phyloP scores from a whole-genome alignment of 2,329 filamentous ascomycete genomes.

The Nothophoma quercina region DNA sequence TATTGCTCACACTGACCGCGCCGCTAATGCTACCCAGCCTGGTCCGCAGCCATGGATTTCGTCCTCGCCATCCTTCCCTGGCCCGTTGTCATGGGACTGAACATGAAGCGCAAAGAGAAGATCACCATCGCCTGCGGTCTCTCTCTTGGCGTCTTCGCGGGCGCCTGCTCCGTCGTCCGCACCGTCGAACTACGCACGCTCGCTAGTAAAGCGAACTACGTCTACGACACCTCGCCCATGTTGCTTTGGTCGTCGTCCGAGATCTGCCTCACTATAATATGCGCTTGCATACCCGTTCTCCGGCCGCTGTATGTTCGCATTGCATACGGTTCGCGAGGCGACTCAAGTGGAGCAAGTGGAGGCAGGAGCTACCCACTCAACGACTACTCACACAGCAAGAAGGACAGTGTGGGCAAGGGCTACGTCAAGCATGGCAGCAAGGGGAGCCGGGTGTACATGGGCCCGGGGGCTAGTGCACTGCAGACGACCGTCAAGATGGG shows the following conservation, averaged over 20 bases:
- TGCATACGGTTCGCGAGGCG: conserved; percentile 29
- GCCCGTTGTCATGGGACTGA: conserved; percentile 42
- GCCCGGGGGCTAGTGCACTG: conserved; percentile 24
- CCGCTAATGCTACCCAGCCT: conserved; percentile 27
- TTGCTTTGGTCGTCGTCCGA: conserved; percentile 47
- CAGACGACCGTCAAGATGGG: conserved; percentile 32
- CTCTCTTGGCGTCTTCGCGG: conserved; percentile 42
- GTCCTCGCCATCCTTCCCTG: conserved; percentile 46
- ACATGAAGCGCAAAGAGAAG: conserved; percentile 47
- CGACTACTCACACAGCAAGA: conserved; percentile 26
- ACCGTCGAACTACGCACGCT: conserved; percentile 40
- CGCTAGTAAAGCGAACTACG: conserved; percentile 39
- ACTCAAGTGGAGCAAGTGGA: conserved; percentile 22
- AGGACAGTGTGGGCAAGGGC: conserved; percentile 14
- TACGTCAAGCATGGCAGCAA: conserved; percentile 7
- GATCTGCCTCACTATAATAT: conserved; percentile 58
- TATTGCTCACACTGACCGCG: neutral
- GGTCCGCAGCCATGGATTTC: conserved; percentile 46
- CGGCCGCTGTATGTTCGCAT: conserved; percentile 52
- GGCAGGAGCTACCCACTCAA: conserved; percentile 32
- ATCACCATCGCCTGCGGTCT: conserved; percentile 42
- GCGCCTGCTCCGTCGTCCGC: conserved; percentile 42
- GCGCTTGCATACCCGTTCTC: conserved; percentile 60
- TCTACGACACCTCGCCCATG: conserved; percentile 42
- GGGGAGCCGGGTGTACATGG: conserved; percentile 29